These are phyloP conservation scores for Penicillium chermesinum DNA, from an alignment of 495 filamentous ascomycete species.

Conservation along the genomic window DNA sequence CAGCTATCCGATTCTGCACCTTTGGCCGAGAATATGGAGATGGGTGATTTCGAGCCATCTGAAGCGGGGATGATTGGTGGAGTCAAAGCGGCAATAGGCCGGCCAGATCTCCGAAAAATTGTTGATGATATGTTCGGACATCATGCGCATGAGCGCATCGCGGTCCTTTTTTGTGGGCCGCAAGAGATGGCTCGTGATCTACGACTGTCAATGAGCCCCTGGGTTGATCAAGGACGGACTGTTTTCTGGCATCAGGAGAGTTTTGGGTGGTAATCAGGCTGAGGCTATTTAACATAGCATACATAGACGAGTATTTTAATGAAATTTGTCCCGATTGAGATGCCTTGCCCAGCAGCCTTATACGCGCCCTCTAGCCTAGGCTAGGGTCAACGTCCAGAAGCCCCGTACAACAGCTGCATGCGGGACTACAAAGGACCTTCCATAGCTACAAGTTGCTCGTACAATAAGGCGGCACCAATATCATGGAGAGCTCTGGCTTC, in stretches of 20 bases:
- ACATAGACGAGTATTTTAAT: too few species aligned
- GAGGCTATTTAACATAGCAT: too few species aligned
- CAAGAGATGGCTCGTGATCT: constrained; percentile 4
- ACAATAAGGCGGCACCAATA: too few species aligned
- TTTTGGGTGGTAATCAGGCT: neutral
- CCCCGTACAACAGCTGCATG: too few species aligned
- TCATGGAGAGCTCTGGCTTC: too few species aligned
- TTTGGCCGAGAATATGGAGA: neutral
- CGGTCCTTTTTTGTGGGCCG: constrained; percentile 6
- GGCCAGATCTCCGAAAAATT: neutral
- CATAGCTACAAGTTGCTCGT: too few species aligned
- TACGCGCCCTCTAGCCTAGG: too few species aligned
- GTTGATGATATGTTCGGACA: constrained; percentile 1
- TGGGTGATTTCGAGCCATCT: neutral
- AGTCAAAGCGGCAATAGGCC: neutral
- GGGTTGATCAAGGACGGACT: neutral
- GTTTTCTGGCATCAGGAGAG: neutral
- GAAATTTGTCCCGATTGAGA: too few species aligned
- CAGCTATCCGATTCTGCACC: neutral
- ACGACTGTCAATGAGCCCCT: neutral
- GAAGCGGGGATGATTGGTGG: neutral
- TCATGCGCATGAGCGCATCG: neutral
- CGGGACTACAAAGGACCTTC: too few species aligned
- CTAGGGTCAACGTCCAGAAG: too few species aligned
- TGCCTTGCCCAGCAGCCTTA: too few species aligned